Evolutionary conservation across 306 rosid species (phyloP), one percentile per base, ranked within the genome.

Genomic region (Trifolium subterraneum): DNA sequence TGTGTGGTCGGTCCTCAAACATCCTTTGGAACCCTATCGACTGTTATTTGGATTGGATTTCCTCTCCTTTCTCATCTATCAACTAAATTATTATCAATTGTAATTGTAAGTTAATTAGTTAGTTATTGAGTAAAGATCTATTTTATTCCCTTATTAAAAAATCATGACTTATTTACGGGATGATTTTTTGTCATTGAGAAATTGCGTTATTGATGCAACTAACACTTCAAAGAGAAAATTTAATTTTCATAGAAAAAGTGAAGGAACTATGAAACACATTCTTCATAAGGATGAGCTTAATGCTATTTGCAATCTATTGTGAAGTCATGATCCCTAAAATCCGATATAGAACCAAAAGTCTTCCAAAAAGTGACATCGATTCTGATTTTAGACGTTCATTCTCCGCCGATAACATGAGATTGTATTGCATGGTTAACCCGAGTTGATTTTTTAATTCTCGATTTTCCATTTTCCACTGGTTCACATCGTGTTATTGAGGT

Each of bases 371-470:
- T 68, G 81, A 44, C 7, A 79, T 14, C 45, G 74, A 73, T 81
- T 91, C 97, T 56, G 83, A 81, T 70, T 70, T 80, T 50, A 89
- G 81, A 19, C 31, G 68, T 64, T 87, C 82, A 74, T 91, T 91
- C 65, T 89, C 87, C 31, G 27, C 14, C 55, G 83, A 73, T 8
- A 71, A 64, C 13, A 81, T 68, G 45, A 83, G 83, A 59, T 80
- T 71, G 29, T 79, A 81, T 7, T 79, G 83, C 71, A 79, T 16
- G 54, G 74, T 73, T 1, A 68, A 36, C 41, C 70, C 81, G 16
- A 91, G 76, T 71, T 45, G 87, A 70, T 78, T 83, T 87, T 87
- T 89, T 58, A 84, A 50, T 68, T 87, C 84, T 13, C 50, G 84
- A 79, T 89, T 91, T 79, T 78, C 85, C 8, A 52, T 10, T 71